phyloP scores from a whole-genome alignment of 2,329 filamentous ascomycete genomes.

The Clonostachys byssicola region DNA sequence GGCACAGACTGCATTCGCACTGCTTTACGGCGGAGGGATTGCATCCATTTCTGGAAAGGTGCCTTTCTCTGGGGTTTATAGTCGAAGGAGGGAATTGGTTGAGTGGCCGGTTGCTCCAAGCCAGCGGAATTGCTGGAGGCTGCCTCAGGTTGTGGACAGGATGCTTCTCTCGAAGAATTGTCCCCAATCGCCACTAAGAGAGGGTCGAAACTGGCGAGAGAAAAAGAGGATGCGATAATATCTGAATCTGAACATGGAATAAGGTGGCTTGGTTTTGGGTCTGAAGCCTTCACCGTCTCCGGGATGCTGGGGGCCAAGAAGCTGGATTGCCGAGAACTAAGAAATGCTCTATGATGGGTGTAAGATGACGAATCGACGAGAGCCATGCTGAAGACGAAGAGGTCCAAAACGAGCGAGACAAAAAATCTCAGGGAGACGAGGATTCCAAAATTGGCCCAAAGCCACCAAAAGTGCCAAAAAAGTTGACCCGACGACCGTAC shows the following conservation, averaged over 20 bases:
- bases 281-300: not conserved
- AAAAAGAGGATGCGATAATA: too few species aligned
- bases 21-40: constrained; percentile 58
- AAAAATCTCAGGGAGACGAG: constrained; percentile 16
- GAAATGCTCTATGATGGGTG: constrained; percentile 29
- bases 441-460: constrained; percentile 30
- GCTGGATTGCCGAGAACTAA: constrained; percentile 28
- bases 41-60: constrained; percentile 73
- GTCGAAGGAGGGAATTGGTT: constrained; percentile 1
- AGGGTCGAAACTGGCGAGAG: too few species aligned
- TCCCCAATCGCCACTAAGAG: too few species aligned
- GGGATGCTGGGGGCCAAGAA: constrained; percentile 21
- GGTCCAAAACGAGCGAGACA: constrained; percentile 18
- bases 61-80: constrained; percentile 7
- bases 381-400: constrained; percentile 20
- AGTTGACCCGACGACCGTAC: not conserved
- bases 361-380: constrained; percentile 19
- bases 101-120: not conserved
- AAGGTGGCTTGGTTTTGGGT: too few species aligned
- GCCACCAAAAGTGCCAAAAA: constrained; percentile 33
- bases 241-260: too few species aligned
- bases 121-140: not conserved
- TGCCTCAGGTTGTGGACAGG: too few species aligned
- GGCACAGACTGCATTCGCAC: constrained; percentile 14
- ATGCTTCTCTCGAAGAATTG: too few species aligned